phyloP scores from a whole-genome alignment of 371 early-diverging fungal genomes.

The Lichtheimia ornata region DNA sequence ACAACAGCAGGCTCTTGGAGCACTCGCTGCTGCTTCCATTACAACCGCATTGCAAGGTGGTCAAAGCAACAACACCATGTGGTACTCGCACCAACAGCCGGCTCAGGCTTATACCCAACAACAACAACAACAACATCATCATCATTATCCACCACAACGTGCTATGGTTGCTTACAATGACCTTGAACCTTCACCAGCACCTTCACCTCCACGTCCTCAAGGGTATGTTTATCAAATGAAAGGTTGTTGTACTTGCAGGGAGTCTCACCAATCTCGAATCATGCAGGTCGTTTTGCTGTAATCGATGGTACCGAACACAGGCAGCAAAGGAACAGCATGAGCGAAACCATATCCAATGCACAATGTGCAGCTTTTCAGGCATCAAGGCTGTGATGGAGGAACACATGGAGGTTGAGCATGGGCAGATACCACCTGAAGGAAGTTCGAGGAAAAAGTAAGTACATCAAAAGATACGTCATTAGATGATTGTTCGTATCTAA shows the following conservation, averaged over 20 bases:
- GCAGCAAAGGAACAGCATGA: slow-evolving; percentile 32
- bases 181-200: slow-evolving; percentile 2
- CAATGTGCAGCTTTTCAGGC: slow-evolving; percentile 29
- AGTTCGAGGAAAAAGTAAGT: slow-evolving; percentile 25
- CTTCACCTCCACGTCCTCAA: neutral
- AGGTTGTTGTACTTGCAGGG: neutral
- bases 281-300: slow-evolving; percentile 25
- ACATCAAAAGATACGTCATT: neutral
- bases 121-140: slow-evolving; percentile 8
- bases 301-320: slow-evolving; percentile 26
- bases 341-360: slow-evolving; percentile 36
- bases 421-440: slow-evolving; percentile 10
- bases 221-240: neutral
- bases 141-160: slow-evolving; percentile 1
- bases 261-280: neutral
- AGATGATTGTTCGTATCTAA: neutral
- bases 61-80: no score
- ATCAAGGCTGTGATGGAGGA: slow-evolving; percentile 25
- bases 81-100: slow-evolving; percentile 7
- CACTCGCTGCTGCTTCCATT: slow-evolving; percentile 34
- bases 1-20: slow-evolving; percentile 23
- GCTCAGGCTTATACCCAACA: neutral
- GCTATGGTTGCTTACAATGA: slow-evolving; percentile 13
- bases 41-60: slow-evolving; percentile 16
- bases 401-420: slow-evolving; percentile 35